Evolutionary conservation across 2,329 filamentous ascomycete species (phyloP), one percentile per base, ranked within the genome.

Genomic region (Thelonectria discophora): DNA sequence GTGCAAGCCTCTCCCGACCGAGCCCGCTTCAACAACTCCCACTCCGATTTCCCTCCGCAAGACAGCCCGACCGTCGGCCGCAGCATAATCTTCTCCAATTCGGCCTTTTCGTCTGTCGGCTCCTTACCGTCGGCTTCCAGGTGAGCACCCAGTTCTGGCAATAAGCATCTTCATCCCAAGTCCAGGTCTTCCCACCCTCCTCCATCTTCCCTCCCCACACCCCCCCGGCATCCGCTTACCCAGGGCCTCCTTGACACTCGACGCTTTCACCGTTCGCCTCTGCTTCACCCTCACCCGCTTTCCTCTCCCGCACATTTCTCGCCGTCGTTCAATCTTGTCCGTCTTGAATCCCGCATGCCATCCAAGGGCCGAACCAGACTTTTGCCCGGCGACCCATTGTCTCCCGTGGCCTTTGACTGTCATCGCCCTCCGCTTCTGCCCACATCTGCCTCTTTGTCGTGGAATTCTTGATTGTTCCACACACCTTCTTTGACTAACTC

Each of bases 11-110:
- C 60, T 20, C 43, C 60, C 37, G 53, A 64, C 43, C 51, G 58
- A 37, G 34, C 34, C 39, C 60, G 60, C 56, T 63, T 60, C 63
- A 58, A 65, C 69, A 37, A 37, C 34, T 58, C 64, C 61, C 46
- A 53, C 8, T 43, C 69, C 56, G 65, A 64, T 53, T 52, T 70
- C 63, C 68, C 63, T 59, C 66, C 75, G 66, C 77, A 79, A 69
- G 80, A 83, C 68, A 83, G 80, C 74, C 80, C 81, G 69, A 81
- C 80, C 52, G 80, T 82, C 69, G 80, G 81, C 67, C 73, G 73
- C 49, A 70, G 73, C 49, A 70, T 73, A 68, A 63, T 67, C 59
- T 69, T 66, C 52, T 63, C 69, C 43, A 67, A 62, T 51, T 62
- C 65, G 57, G 62, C 58, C 39, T 60, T 68, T 42, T 63, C 67